Percentiles rank a stretch among this genome's conserved stretches.
Conservation (phyloP, 2,329 filamentous ascomycete species). For the Pyrenophora graminea region DNA sequence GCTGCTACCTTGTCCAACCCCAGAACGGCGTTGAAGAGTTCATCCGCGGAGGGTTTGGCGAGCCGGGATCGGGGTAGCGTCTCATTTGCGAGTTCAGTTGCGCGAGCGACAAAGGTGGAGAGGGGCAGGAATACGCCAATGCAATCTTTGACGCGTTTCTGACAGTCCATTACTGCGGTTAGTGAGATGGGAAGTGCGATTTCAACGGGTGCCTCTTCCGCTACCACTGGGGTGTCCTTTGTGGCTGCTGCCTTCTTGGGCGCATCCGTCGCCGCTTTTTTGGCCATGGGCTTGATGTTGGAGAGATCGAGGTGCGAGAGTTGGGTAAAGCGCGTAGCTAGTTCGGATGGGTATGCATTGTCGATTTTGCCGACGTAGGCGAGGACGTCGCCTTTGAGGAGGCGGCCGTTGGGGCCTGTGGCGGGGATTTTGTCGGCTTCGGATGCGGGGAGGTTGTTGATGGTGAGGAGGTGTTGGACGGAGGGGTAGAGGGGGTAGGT, state of each 20-base stretch:
- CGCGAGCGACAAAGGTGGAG: slow-evolving; percentile 83
- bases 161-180: slow-evolving; percentile 74
- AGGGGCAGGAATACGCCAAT: slow-evolving; percentile 82
- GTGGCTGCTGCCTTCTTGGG: slow-evolving; percentile 54
- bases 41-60: slow-evolving; percentile 70
- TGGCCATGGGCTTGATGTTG: slow-evolving; percentile 81
- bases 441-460: slow-evolving; percentile 74
- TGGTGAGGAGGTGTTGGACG: slow-evolving; percentile 78
- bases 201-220: slow-evolving; percentile 57
- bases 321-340: slow-evolving; percentile 73
- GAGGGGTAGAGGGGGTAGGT: slow-evolving; percentile 80
- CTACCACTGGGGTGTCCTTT: slow-evolving; percentile 38
- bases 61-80: slow-evolving; percentile 71
- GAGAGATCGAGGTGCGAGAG: slow-evolving; percentile 86
- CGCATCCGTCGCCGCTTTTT: slow-evolving; percentile 43
- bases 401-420: slow-evolving; percentile 82
- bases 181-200: slow-evolving; percentile 79
- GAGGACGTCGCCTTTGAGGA: slow-evolving; percentile 94
- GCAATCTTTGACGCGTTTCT: slow-evolving; percentile 76
- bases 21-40: slow-evolving; percentile 88
- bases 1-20: slow-evolving; percentile 63
- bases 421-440: slow-evolving; percentile 82
- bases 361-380: slow-evolving; percentile 83
- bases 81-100: slow-evolving; percentile 85
- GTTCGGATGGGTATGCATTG: slow-evolving; percentile 69